Base-by-base conservation (phyloP, 768 basidiomycete species). In the Hygrophoropsis aurantiaca region DNA sequence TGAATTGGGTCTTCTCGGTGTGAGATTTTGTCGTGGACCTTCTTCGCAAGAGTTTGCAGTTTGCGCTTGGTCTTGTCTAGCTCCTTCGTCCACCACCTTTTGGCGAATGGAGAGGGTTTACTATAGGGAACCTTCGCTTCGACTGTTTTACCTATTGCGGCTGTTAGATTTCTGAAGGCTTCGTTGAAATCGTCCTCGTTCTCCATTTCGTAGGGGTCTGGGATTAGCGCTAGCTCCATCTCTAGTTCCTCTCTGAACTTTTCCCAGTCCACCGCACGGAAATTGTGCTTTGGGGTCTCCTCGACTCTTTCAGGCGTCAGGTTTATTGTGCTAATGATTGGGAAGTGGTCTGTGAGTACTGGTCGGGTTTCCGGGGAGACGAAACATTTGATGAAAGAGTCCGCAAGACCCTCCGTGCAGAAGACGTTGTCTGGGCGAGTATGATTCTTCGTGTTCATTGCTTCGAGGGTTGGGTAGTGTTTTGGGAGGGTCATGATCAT, bases 381-480 rank as follows among this genome's bases (percentile, higher is more conserved):
- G 8, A 60, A 36, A 54, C 74, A 77, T 3, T 36, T 4, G 9
- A 64, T 49, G 1, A 73, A 33, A 1, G 21, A 7, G 2, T 63
- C 52, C 0, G 46, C 21, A 0, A 67, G 37, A 0, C 45, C 27
- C 0, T 39, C 30, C 4, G 67, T 51, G 24, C 55, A 50, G 49
- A 72, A 79, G 0, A 79, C 69, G 42, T 80, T 79, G 58, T 79
- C 74, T 4, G 67, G 63, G 9, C 69, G 41, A 5, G 70, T 69
- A 11, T 49, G 55, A 47, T 67, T 70, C 27, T 65, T 51, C 2
- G 45, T 41, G 21, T 23, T 44, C 0, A 26, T 21, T 1, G 37
- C 35, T 32, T 46, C 20, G 0, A 53, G 37, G 2, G 52, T 53
- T 3, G 50, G 52, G 5, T 42, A 2, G 4, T 34, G 34, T 27